Conservation (phyloP, 1,284 basidiomycete genomes). For the Cerioporus squamosus region DNA sequence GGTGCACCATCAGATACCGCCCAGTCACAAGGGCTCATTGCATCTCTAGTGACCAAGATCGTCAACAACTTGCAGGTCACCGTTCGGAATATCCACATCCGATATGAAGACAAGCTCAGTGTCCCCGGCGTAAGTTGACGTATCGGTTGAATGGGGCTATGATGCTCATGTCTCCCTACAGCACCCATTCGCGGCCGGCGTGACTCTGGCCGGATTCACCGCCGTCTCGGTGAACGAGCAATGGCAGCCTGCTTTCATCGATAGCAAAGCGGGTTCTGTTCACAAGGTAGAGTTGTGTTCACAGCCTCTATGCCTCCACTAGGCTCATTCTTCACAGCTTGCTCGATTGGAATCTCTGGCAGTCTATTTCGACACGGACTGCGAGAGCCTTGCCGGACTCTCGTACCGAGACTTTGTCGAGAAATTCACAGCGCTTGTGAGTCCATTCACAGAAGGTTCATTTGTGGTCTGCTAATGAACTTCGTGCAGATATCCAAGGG, state of each 20-base stretch:
- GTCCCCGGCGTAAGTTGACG: slow-evolving; percentile 78
- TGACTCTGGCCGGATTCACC: slow-evolving; percentile 92
- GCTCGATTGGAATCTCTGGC: slow-evolving; percentile 89
- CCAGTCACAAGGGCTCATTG: slow-evolving; percentile 82
- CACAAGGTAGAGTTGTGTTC: slow-evolving; percentile 71
- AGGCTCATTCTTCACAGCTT: slow-evolving; percentile 52
- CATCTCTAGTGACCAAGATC: slow-evolving; percentile 89
- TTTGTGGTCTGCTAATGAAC: not conserved
- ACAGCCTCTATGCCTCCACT: slow-evolving; percentile 6
- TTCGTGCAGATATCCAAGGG: slow-evolving; percentile 66
- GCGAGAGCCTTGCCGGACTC: slow-evolving; percentile 79
- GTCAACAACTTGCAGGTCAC: slow-evolving; percentile 98
- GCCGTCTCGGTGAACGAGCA: slow-evolving; percentile 92
- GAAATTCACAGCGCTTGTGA: slow-evolving; percentile 80
- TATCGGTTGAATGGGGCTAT: not conserved
- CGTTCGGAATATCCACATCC: slow-evolving; percentile 92
- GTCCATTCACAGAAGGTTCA: slow-evolving; percentile 17
- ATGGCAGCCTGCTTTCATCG: slow-evolving; percentile 96
- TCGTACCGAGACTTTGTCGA: slow-evolving; percentile 72
- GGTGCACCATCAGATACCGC: slow-evolving; percentile 50
- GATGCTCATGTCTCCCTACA: slow-evolving; percentile 34
- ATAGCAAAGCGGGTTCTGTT: slow-evolving; percentile 86
- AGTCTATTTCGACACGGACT: slow-evolving; percentile 96
- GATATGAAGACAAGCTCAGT: slow-evolving; percentile 95
- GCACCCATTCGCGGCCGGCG: slow-evolving; percentile 94